Conservation (phyloP, 2,329 filamentous ascomycete genomes). For the Aureobasidium sp. region DNA sequence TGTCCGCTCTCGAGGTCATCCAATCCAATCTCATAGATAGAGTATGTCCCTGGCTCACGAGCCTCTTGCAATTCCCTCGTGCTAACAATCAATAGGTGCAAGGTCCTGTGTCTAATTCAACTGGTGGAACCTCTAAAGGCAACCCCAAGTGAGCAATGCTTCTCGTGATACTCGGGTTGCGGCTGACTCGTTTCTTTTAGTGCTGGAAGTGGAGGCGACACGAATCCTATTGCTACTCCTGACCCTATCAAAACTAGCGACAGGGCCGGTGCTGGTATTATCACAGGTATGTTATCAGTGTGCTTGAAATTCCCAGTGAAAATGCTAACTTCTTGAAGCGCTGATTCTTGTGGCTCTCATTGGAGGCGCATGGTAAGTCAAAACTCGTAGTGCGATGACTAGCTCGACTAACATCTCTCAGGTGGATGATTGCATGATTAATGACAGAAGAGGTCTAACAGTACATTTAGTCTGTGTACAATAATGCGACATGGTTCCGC, state of each 20-base stretch:
- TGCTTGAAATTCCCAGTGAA: not conserved
- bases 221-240: constrained; percentile 26
- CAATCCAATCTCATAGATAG: constrained; percentile 31
- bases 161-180: constrained; percentile 32
- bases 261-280: constrained; percentile 60
- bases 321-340: constrained; percentile 23
- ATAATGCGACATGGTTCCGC: not conserved
- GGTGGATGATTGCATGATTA: constrained; percentile 14
- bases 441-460: not conserved
- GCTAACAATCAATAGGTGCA: constrained; percentile 20
- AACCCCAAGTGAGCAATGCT: constrained; percentile 29
- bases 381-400: not conserved
- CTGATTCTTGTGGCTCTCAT: constrained; percentile 50
- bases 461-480: not conserved
- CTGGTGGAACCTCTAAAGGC: constrained; percentile 46
- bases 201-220: constrained; percentile 30
- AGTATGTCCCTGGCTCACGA: constrained; percentile 3
- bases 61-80: not conserved
- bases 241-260: constrained; percentile 52
- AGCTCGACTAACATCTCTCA: not conserved
- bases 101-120: constrained; percentile 41
- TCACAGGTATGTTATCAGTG: constrained; percentile 37
- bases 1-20: constrained; percentile 50
- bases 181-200: constrained; percentile 18
- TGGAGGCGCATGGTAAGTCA: constrained; percentile 36